Conservation (phyloP, 2,329 filamentous ascomycete genomes). For the Myriosclerotinia duriaeana region DNA sequence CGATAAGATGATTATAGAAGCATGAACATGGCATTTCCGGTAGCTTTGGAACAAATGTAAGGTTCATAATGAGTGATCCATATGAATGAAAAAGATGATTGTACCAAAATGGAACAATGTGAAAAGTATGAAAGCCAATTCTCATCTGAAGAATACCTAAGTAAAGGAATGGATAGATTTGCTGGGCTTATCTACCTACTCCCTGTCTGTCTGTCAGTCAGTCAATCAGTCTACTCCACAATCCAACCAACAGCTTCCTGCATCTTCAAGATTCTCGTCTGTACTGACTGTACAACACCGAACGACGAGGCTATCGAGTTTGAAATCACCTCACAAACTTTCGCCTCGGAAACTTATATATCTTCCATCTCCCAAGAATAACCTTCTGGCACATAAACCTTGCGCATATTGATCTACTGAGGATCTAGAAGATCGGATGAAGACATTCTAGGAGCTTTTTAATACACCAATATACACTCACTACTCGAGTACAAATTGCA, state of each 20-base stretch:
- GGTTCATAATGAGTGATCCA: neutral
- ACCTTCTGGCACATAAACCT: neutral
- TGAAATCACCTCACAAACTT: neutral
- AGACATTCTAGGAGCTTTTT: neutral
- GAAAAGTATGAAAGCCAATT: neutral
- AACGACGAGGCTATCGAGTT: conserved; percentile 4
- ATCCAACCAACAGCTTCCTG: conserved; percentile 2
- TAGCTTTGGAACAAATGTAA: neutral
- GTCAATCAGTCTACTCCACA: neutral
- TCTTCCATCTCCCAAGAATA: neutral
- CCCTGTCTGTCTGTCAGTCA: too few species aligned
- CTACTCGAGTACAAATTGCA: neutral
- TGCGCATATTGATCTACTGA: neutral
- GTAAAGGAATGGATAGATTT: neutral
- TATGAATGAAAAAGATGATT: neutral
- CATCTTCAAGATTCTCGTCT: neutral
- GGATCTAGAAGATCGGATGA: conserved; percentile 15
- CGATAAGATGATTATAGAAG: neutral
- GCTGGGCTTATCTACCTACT: too few species aligned
- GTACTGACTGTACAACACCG: neutral
- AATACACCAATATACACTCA: neutral
- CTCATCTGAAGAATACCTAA: neutral
- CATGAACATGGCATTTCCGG: neutral
- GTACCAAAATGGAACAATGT: conserved; percentile 13
- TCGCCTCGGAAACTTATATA: neutral